phyloP scores from a whole-genome alignment of 192 early-diverging fungal species.

The Gryganskiella cystojenkinii region DNA sequence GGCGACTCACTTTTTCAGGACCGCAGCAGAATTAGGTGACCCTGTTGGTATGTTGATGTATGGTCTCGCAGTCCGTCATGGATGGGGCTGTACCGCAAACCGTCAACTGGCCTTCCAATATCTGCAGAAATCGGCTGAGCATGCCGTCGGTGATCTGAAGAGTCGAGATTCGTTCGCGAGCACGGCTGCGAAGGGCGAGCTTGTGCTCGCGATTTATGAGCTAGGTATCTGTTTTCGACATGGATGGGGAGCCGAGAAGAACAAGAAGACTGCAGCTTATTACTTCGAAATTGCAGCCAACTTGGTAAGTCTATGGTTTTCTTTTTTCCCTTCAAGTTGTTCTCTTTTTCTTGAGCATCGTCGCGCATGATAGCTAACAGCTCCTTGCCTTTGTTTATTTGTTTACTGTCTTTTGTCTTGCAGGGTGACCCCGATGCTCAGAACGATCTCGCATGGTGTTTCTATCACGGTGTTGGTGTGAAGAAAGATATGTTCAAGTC shows the following conservation, averaged over 20 bases:
- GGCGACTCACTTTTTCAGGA: conserved; percentile 75
- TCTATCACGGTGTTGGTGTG: conserved; percentile 81
- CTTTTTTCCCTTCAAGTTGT: neutral
- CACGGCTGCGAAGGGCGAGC: conserved; percentile 60
- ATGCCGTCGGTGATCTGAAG: conserved; percentile 67
- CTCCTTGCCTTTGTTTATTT: neutral
- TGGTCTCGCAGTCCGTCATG: conserved; percentile 78
- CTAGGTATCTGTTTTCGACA: conserved; percentile 82
- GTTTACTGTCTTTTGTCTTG: conserved; percentile 6
- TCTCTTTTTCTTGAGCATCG: neutral
- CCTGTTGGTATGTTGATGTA: conserved; percentile 81
- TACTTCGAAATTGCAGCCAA: conserved; percentile 62
- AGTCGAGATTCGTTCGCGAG: conserved; percentile 67
- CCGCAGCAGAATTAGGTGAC: conserved; percentile 71
- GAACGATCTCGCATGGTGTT: conserved; percentile 77
- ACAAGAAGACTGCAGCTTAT: conserved; percentile 61
- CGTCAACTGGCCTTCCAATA: conserved; percentile 71
- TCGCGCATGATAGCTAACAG: neutral
- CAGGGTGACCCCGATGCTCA: conserved; percentile 83
- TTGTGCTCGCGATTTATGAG: conserved; percentile 83
- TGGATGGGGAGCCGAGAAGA: conserved; percentile 84
- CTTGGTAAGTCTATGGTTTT: conserved; percentile 44
- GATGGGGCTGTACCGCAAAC: conserved; percentile 65
- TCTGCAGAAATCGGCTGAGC: conserved; percentile 76
- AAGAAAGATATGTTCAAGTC: conserved; percentile 77